These are phyloP conservation scores for Panicum hallii DNA, from an alignment of 202 grass and related monocot species.

Conservation along the genomic window DNA sequence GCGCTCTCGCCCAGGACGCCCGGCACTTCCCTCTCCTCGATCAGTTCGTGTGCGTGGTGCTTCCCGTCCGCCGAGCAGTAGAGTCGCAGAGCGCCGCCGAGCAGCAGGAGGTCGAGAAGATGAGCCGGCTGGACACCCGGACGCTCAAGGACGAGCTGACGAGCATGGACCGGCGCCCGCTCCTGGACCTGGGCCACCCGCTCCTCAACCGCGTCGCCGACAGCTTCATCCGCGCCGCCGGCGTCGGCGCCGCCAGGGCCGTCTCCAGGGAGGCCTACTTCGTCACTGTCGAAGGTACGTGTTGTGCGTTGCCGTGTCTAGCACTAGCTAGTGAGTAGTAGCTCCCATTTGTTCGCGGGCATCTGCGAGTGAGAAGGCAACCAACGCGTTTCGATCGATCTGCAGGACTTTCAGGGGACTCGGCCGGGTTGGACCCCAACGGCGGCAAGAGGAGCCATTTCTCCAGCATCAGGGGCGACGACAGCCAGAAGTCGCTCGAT, in stretches of 20 bases:
- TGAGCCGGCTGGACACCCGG: conserved; percentile 48
- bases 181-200: conserved; percentile 72
- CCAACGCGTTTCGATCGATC: background rate
- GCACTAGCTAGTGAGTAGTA: too few species aligned
- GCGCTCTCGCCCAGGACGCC: background rate
- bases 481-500: conserved; percentile 66
- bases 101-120: background rate
- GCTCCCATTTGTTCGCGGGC: too few species aligned
- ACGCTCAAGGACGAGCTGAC: conserved; percentile 62
- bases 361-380: background rate
- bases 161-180: conserved; percentile 54
- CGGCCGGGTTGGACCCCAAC: conserved; percentile 37
- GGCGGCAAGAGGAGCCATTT: conserved; percentile 51
- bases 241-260: conserved; percentile 59
- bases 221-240: conserved; percentile 74
- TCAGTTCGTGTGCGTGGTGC: background rate
- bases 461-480: conserved; percentile 61
- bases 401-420: conserved; percentile 44
- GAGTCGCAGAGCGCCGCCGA: background rate
- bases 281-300: conserved; percentile 54
- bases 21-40: background rate
- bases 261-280: conserved; percentile 69
- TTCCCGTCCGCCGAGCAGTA: too few species aligned
- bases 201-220: conserved; percentile 66
- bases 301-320: background rate